Evolutionary conservation across 257 asterid species (phyloP), one percentile per base, ranked within the genome.

Genomic region (Solanum clarkiae): DNA sequence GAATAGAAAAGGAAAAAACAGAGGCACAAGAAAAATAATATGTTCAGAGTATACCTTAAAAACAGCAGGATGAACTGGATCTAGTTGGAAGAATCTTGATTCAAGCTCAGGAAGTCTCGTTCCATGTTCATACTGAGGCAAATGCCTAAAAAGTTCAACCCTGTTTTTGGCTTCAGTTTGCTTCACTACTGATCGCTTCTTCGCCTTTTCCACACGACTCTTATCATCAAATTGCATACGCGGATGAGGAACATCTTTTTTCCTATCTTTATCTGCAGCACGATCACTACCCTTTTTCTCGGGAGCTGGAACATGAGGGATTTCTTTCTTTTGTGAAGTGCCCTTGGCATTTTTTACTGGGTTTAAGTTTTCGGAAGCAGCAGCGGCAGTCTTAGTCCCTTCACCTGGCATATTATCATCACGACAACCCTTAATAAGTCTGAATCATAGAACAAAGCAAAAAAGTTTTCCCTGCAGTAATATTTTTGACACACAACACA

Each of bases 171-270:
- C 95, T 88, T 93, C 98, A 51, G 93, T 93, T 90, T 96, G 98
- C 88, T 94, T 96, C 51, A 96, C 97, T 6, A 95, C 96, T 1
- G 95, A 91, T 24, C 98, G 97, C 86, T 95, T 96, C 91, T 95
- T 95, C 70, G 98, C 98, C 93, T 96, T 96, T 86, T 92, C 98
- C 87, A 96, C 98, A 84, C 94, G 92, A 86, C 86, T 92, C 87
- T 91, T 91, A 81, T 96, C 99, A 85, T 96, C 99, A 91, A 96
- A 96, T 88, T 96, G 99, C 98, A 96, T 91, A 32, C 98, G 93
- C 1, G 99, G 99, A 90, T 94, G 98, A 85, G 97, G 99, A 80
- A 86, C 95, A 68, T 95, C 98, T 90, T 96, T 96, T 91, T 96
- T 96, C 91, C 97, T 92, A 87, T 96, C 98, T 92, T 96, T 96